Evolutionary conservation across 2,329 filamentous ascomycete species (phyloP), one percentile per base, ranked within the genome.

Genomic region (Acephala macrosclerotiorum): DNA sequence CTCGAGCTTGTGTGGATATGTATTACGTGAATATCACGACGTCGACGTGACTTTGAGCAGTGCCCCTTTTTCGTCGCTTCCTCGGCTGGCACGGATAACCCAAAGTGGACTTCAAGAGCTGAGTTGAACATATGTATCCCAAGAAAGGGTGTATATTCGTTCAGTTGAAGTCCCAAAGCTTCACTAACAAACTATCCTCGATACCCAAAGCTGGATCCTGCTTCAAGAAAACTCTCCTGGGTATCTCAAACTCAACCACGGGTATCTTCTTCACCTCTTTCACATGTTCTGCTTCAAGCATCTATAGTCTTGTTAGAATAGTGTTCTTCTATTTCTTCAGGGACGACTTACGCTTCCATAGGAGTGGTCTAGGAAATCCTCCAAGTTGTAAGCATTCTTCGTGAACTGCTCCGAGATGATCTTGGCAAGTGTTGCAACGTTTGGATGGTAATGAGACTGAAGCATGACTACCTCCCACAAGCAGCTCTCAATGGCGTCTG

Each of bases 381-480:
- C 96, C n/a, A 97, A 81, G 73, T 94, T 96, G 79, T 98, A 99
- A 2, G 91, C 86, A 71, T 94, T 90, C 81, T 99, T 99, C 2
- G 96, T 99, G 78, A 98, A 99, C 77, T 98, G 96, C 80, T 98
- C 94, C 2, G 92, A 92, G 64, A 99, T 89, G 69, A 99, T 97
- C 79, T 94, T 96, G 53, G 94, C 91, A 71, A 99, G 89, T 2
- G 94, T 96, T 0, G 95, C 94, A 26, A 99, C 93, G 73, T 98
- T 99, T 16, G 96, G 96, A 76, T 99, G 96, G 79, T 97, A 98
- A 78, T 99, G 96, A 0, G 89, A 90, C 78, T 96, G 93, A 64
- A 98, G 82, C 65, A 93, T 94, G 66, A 96, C 91, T 60, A 99
- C 85, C 78, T 99, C 96, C 96, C 96, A 99, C 8, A 99, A 81